Evolutionary conservation across 2,329 filamentous ascomycete species (phyloP).

Genomic region (Alternaria dauci): DNA sequence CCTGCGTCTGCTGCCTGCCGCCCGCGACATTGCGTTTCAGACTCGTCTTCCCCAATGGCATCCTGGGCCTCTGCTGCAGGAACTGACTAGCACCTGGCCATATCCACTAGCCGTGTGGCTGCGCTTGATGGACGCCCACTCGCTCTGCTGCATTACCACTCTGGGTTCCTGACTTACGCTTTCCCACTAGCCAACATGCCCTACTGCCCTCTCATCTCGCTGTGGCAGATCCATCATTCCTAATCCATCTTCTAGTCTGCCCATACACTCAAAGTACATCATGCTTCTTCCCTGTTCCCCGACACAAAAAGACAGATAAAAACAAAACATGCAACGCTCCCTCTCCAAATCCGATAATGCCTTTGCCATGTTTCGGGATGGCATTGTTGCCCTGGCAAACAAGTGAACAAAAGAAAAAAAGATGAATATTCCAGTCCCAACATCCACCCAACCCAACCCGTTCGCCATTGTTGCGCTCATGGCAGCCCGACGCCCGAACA

Average conservation of each 20-base stretch:
- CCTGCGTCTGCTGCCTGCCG: background rate
- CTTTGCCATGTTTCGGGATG: background rate
- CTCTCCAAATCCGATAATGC: background rate
- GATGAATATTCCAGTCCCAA: background rate
- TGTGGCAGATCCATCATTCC: background rate
- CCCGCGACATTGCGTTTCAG: background rate
- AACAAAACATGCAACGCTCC: background rate
- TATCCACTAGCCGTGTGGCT: background rate
- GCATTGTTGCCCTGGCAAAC: background rate
- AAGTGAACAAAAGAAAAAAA: background rate
- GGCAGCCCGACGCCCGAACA: conserved; percentile 3
- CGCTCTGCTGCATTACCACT: background rate
- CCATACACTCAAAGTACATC: background rate
- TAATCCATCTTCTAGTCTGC: background rate
- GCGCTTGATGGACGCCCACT: too few species aligned
- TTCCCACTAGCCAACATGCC: background rate
- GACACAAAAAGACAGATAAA: background rate
- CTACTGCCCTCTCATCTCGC: conserved; percentile 1
- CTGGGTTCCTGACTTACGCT: background rate
- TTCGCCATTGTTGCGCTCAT: conserved; percentile 1
- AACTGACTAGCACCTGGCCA: background rate
- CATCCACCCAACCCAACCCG: background rate
- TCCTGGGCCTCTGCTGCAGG: conserved; percentile 4
- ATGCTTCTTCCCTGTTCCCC: conserved; percentile 1
- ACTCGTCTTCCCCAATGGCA: background rate